Percentiles rank a stretch among this genome's conserved stretches.
Conservation (phyloP, 2,329 filamentous ascomycete species). For the Trichoderma endophyticum region DNA sequence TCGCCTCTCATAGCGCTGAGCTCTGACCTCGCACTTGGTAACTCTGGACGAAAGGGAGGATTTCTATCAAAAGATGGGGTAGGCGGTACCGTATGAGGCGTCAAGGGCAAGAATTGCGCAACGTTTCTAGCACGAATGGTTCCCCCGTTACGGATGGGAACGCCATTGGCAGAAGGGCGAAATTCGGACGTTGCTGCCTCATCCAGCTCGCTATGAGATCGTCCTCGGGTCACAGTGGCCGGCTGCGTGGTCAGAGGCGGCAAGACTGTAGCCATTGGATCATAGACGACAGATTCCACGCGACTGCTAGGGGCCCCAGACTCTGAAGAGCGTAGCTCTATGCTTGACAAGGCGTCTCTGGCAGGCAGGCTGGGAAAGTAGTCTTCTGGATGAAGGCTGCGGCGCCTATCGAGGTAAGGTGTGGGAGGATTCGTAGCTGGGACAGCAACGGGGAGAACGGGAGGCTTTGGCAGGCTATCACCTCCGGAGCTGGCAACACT, state of each 20-base stretch:
- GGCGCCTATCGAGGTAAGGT: constrained; percentile 52
- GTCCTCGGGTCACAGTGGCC: constrained; percentile 22
- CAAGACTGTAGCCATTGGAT: constrained; percentile 40
- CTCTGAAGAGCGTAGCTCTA: constrained; percentile 27
- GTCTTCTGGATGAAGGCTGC: constrained; percentile 53
- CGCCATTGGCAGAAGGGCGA: constrained; percentile 25
- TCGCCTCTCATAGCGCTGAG: constrained; percentile 31
- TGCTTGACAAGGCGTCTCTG: constrained; percentile 28
- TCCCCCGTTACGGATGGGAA: constrained; percentile 40
- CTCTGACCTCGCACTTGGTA: constrained; percentile 41
- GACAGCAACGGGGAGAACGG: constrained; percentile 30
- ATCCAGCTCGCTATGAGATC: constrained; percentile 28
- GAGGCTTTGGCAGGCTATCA: constrained; percentile 46
- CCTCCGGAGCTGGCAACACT: constrained; percentile 63
- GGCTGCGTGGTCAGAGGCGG: constrained; percentile 26
- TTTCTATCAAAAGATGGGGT: constrained; percentile 37
- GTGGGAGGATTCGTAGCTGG: constrained; percentile 37
- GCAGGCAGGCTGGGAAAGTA: constrained; percentile 46
- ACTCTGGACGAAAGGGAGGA: constrained; percentile 42
- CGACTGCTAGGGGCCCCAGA: constrained; percentile 26
- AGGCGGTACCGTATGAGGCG: constrained; percentile 30
- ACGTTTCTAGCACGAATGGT: constrained; percentile 43
- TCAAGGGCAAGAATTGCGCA: constrained; percentile 44
- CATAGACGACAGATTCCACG: constrained; percentile 34
- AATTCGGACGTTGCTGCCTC: constrained; percentile 26